Conservation (phyloP, 2,329 filamentous ascomycete species). For the Aspergillus thermomutatus region DNA sequence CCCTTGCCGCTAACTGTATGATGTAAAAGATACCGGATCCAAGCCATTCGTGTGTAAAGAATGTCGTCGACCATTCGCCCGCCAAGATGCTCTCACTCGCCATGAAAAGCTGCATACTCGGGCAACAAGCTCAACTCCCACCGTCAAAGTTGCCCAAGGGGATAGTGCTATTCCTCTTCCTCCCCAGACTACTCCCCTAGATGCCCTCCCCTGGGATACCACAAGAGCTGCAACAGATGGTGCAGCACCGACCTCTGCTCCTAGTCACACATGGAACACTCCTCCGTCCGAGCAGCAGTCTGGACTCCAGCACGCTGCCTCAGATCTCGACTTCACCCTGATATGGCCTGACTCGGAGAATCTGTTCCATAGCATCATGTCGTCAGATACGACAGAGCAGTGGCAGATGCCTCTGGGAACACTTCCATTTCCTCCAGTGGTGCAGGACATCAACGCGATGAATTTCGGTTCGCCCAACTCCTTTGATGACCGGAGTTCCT, state of each 20-base stretch:
- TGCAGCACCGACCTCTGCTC: slow-evolving; percentile 14
- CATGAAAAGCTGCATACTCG: slow-evolving; percentile 43
- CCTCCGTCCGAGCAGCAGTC: slow-evolving; percentile 17
- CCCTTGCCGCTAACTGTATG: slow-evolving; percentile 17
- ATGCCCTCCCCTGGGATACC: slow-evolving; percentile 24
- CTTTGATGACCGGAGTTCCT: slow-evolving; percentile 36
- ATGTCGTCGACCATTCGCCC: slow-evolving; percentile 41
- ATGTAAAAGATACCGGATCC: slow-evolving; percentile 36
- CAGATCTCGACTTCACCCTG: slow-evolving; percentile 40
- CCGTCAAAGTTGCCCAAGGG: slow-evolving; percentile 14
- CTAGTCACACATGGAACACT: slow-evolving; percentile 25
- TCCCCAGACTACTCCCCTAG: slow-evolving; percentile 16
- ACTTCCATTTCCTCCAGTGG: slow-evolving; percentile 36
- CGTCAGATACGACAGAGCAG: slow-evolving; percentile 37
- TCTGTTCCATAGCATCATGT: slow-evolving; percentile 44
- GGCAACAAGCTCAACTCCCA: slow-evolving; percentile 11
- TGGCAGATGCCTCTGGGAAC: slow-evolving; percentile 44
- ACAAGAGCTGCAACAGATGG: slow-evolving; percentile 17
- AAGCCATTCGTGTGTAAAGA: slow-evolving; percentile 42
- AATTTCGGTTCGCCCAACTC: slow-evolving; percentile 33
- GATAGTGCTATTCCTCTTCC: slow-evolving; percentile 8
- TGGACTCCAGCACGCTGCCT: slow-evolving; percentile 21
- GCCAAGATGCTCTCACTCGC: slow-evolving; percentile 44
- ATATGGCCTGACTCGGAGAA: slow-evolving; percentile 47
- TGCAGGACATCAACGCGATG: slow-evolving; percentile 28